phyloP scores from a whole-genome alignment of 495 filamentous ascomycete species.

The Penicillium cinerascens region DNA sequence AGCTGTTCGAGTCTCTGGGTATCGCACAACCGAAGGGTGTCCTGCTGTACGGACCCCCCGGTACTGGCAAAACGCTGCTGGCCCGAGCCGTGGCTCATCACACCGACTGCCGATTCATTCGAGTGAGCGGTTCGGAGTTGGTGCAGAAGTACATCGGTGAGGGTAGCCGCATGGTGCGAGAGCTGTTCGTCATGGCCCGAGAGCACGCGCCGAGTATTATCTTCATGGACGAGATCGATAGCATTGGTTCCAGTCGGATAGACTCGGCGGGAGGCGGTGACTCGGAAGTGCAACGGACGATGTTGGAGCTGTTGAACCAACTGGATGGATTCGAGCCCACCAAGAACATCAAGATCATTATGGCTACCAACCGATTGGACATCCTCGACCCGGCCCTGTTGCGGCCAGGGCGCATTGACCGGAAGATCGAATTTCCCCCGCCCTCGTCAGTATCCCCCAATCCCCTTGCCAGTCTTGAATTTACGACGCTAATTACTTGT shows the following conservation, averaged over 20 bases:
- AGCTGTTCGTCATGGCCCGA: slow-evolving; percentile 98
- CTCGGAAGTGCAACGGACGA: slow-evolving; percentile 99
- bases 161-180: slow-evolving; percentile 96
- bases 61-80: slow-evolving; percentile 94
- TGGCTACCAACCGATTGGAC: slow-evolving; percentile 97
- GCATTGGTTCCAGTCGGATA: slow-evolving; percentile 94
- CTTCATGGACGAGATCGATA: slow-evolving; percentile 99
- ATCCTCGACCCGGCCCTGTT: slow-evolving; percentile 94
- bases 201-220: slow-evolving; percentile 99
- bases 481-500: slow-evolving; percentile 14
- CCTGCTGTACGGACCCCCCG: slow-evolving; percentile 92
- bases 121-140: slow-evolving; percentile 91
- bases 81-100: slow-evolving; percentile 96
- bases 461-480: neutral
- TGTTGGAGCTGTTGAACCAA: slow-evolving; percentile 97
- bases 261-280: slow-evolving; percentile 93
- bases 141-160: slow-evolving; percentile 99
- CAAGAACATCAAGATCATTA: slow-evolving; percentile 99
- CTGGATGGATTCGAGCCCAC: slow-evolving; percentile 98
- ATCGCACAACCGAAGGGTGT: slow-evolving; percentile 99
- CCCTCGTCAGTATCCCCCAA: slow-evolving; percentile 60
- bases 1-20: slow-evolving; percentile 96
- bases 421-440: slow-evolving; percentile 99
- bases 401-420: slow-evolving; percentile 92
- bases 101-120: slow-evolving; percentile 97